These are phyloP conservation scores for Infundibulicybe gibba DNA, from an alignment of 768 basidiomycete species.

Conservation along the genomic window DNA sequence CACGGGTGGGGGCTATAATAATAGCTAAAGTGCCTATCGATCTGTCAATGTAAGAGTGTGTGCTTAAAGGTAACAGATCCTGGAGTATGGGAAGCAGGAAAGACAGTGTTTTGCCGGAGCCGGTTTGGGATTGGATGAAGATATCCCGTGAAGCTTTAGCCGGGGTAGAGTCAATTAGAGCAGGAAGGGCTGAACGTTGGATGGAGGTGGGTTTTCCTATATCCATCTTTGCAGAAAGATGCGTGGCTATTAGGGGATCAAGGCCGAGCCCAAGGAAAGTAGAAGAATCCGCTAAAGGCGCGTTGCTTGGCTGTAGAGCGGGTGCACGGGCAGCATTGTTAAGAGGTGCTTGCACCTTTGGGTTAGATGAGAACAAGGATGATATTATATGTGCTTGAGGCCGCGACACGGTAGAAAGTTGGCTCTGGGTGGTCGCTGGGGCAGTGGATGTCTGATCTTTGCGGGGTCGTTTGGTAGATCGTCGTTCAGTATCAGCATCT, in stretches of 20 bases:
- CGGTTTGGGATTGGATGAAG: conserved; percentile 95
- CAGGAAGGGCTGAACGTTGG: conserved; percentile 75
- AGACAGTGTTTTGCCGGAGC: conserved; percentile 93
- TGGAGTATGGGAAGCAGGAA: conserved; percentile 95
- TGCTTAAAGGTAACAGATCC: conserved; percentile 86
- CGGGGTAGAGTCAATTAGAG: conserved; percentile 29
- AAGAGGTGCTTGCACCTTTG: conserved; percentile 49
- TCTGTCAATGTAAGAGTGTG: conserved; percentile 90
- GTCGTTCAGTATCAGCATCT: conserved; percentile 21
- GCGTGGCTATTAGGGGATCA: conserved; percentile 72
- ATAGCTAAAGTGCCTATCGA: conserved; percentile 93
- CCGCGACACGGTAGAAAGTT: conserved; percentile 16
- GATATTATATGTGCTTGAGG: conserved; percentile 70
- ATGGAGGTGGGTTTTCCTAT: conserved; percentile 88
- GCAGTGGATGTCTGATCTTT: conserved; percentile 9
- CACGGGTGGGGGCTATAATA: conserved; percentile 92
- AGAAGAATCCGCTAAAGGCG: conserved; percentile 70
- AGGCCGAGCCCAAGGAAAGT: conserved; percentile 83
- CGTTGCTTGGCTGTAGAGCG: conserved; percentile 67
- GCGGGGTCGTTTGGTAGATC: conserved; percentile 44
- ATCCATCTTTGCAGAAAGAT: conserved; percentile 75
- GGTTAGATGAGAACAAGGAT: conserved; percentile 85
- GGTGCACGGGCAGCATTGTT: conserved; percentile 19
- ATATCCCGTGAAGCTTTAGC: conserved; percentile 58
- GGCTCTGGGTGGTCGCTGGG: conserved; percentile 10